These are phyloP conservation scores for Oxyria digyna DNA, from an alignment of 148 eudicot species.

Conservation along the genomic window DNA sequence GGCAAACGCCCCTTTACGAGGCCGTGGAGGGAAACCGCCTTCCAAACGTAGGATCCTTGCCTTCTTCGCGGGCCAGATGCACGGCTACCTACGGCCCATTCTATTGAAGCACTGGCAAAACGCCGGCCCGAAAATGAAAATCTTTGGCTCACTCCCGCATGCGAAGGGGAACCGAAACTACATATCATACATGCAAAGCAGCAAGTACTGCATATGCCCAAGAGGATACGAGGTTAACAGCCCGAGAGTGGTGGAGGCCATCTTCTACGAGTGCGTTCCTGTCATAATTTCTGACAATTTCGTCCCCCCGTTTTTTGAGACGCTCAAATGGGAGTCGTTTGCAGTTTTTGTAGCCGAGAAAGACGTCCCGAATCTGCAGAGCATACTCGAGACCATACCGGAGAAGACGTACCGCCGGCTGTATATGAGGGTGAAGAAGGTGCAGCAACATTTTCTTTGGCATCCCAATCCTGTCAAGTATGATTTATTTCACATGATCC, in stretches of 20 bases:
- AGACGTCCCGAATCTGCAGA: conserved; percentile 56
- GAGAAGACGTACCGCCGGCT: conserved; percentile 37
- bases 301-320: conserved; percentile 56
- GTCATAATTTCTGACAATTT: conserved; percentile 63
- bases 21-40: conserved; percentile 39
- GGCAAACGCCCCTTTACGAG: conserved; percentile 28
- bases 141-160: conserved; percentile 29
- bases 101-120: conserved; percentile 47
- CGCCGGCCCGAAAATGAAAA: conserved; percentile 37
- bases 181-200: conserved; percentile 45
- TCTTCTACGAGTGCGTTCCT: conserved; percentile 60
- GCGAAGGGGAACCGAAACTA: conserved; percentile 41
- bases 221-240: conserved; percentile 60
- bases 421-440: conserved; percentile 56
- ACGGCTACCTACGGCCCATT: conserved; percentile 45
- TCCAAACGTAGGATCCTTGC: conserved; percentile 40
- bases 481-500: conserved; percentile 72
- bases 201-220: conserved; percentile 63
- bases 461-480: conserved; percentile 57
- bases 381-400: conserved; percentile 40
- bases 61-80: conserved; percentile 67
- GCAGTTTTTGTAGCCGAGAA: conserved; percentile 54
- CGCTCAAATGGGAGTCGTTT: conserved; percentile 61
- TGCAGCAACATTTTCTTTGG: conserved; percentile 65
- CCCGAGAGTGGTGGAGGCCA: conserved; percentile 60